Base-by-base conservation (phyloP, 768 basidiomycete genomes). In the Leccinellum rugosiceps region DNA sequence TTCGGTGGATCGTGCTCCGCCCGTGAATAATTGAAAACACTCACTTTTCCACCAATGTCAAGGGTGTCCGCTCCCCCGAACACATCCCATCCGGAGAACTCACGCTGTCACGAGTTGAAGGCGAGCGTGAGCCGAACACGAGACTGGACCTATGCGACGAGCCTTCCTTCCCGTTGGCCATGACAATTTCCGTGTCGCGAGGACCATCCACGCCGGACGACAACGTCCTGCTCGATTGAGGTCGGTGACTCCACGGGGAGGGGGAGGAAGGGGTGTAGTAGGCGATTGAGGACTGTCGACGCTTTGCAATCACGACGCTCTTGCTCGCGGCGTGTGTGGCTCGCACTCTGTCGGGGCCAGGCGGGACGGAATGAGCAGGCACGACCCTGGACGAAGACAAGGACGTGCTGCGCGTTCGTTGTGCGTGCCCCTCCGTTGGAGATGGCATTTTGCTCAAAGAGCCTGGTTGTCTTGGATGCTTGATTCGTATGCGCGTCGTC, bases 41-140 rank as follows among this genome's bases (percentile, higher is more conserved):
- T 58, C 66, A 91, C 88, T 84, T 87, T 73, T 92, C 90, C 50
- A 82, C 80, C 54, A 91, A 69, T 0, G 90, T 92, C 53, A 82
- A 64, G 15, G 84, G 85, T n/a, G 74, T 74, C 21, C 67, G 66
- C 31, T 70, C 66, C 47, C 49, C 66, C 8, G 23, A 6, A 9
- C 30, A 50, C 0, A 50, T 8, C 2, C 30, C 60, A 26, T 66
- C 67, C 30, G 7, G 6, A 5, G 59, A 66, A 38, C 53, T 53
- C n/a, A 60, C 10, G 55, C 69, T 63, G 35, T 71, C 63, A 8
- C 57, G 60, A 7, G 60, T 49, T 14, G 66, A 62, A 13, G 56
- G 28, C 1, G 68, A 54, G 43, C 52, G 58, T 21, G 63, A 55
- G 28, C 53, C 55, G 23, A 62, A n/a, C 7, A 52, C 55, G 45